A percentile compares a stretch with the other conserved stretches of the same genome.
Conservation (phyloP, 495 filamentous ascomycete species). For the Penicillium goetzii region DNA sequence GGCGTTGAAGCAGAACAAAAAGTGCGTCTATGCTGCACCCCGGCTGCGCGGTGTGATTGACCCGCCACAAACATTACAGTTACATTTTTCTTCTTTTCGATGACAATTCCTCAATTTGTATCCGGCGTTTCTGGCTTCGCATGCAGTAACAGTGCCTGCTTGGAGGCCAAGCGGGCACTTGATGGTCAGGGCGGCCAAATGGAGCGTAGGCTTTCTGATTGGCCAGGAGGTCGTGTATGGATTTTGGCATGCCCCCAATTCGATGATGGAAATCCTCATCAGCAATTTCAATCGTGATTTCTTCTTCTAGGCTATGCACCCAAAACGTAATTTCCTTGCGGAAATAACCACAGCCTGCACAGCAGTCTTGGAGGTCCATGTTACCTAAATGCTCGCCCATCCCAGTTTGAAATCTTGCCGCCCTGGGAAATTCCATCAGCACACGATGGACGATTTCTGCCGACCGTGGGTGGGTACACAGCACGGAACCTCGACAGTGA, state of each 20-base stretch:
- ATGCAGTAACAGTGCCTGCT: no score
- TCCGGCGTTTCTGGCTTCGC: no score
- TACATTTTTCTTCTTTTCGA: no score
- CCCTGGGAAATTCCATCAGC: slow-evolving; percentile 16
- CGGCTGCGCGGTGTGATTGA: background rate
- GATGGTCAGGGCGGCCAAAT: no score
- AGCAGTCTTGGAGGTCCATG: slow-evolving; percentile 22
- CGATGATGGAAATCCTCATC: no score
- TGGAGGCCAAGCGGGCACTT: no score
- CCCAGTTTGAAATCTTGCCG: slow-evolving; percentile 15
- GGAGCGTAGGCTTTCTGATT: no score
- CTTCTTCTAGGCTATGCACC: slow-evolving; percentile 26
- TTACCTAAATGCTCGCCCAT: slow-evolving; percentile 16
- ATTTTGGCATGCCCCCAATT: no score
- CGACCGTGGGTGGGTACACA: slow-evolving; percentile 17
- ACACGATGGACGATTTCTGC: slow-evolving; percentile 23
- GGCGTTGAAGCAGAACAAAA: slow-evolving; percentile 6
- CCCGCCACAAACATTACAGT: slow-evolving; percentile 4
- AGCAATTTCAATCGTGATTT: no score
- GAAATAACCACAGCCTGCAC: slow-evolving; percentile 25
- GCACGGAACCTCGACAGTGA: slow-evolving; percentile 25
- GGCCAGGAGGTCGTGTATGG: no score
- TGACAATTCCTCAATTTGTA: no score
- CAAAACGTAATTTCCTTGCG: slow-evolving; percentile 23
- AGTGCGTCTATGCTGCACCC: background rate